Evolutionary conservation across 148 eudicot species (phyloP).

Genomic region (Dianthus caryophyllus): DNA sequence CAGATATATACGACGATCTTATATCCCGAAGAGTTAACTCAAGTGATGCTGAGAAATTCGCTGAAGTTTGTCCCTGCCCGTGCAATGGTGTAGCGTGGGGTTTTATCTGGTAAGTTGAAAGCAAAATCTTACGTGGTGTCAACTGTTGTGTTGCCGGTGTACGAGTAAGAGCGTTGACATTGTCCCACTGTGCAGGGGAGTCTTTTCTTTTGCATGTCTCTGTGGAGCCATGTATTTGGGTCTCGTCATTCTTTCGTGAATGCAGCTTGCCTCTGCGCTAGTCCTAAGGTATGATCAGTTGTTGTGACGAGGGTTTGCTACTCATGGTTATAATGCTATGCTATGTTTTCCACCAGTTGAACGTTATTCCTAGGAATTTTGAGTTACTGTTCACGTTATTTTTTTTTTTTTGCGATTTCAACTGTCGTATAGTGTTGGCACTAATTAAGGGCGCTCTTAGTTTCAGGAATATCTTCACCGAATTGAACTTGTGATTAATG

Average conservation of each 20-base stretch:
- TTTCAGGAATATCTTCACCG: slow-evolving; percentile 15
- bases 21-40: slow-evolving; percentile 90
- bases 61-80: slow-evolving; percentile 95
- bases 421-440: not conserved
- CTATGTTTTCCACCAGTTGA: not conserved
- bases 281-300: slow-evolving; percentile 16
- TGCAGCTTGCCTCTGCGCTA: slow-evolving; percentile 9
- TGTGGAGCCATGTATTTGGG: slow-evolving; percentile 90
- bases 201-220: slow-evolving; percentile 74
- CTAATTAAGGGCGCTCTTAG: not conserved
- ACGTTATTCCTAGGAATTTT: too few relatives aligned
- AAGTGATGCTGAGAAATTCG: slow-evolving; percentile 98
- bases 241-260: slow-evolving; percentile 87
- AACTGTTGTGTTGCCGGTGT: not conserved
- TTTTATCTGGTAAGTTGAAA: slow-evolving; percentile 63
- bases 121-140: not conserved
- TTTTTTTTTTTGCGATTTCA: too few relatives aligned
- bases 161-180: not conserved
- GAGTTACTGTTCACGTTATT: too few relatives aligned
- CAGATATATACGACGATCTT: slow-evolving; percentile 93
- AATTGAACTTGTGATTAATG: not conserved
- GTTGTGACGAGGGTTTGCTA: not conserved
- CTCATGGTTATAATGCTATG: not conserved
- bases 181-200: slow-evolving; percentile 56
- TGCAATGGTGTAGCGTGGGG: slow-evolving; percentile 97